These are phyloP conservation scores for Xylariaceae sp. DNA, from an alignment of 2,329 filamentous ascomycete species.

Conservation along the genomic window DNA sequence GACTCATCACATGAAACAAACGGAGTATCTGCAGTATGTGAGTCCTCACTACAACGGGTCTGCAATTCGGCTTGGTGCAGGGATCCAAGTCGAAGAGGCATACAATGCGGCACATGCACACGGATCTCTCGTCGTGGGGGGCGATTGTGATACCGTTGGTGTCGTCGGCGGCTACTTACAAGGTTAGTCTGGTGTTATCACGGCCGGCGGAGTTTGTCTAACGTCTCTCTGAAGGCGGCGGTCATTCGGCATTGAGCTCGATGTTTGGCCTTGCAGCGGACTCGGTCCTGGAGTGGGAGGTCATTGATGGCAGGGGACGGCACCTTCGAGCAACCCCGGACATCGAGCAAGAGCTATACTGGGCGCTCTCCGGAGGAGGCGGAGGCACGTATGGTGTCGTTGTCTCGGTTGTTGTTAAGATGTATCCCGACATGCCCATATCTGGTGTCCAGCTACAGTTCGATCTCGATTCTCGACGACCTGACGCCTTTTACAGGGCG, in stretches of 20 bases:
- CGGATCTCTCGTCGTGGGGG: background rate
- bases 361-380: conserved; percentile 59
- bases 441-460: conserved; percentile 32
- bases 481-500: background rate
- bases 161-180: conserved; percentile 7
- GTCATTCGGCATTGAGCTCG: background rate
- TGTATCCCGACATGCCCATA: conserved; percentile 41
- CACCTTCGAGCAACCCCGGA: conserved; percentile 43
- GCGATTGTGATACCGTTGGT: conserved; percentile 7
- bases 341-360: conserved; percentile 56
- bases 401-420: conserved; percentile 50
- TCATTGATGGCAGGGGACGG: conserved; percentile 49
- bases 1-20: conserved; percentile 8
- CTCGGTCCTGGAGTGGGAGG: conserved; percentile 52
- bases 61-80: conserved; percentile 7
- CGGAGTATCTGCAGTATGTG: background rate
- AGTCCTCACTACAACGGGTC: conserved; percentile 3
- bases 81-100: conserved; percentile 3
- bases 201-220: no score
- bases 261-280: conserved; percentile 56
- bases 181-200: background rate
- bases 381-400: conserved; percentile 57
- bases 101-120: background rate
- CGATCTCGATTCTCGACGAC: background rate
- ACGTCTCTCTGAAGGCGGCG: background rate